A percentile compares a stretch with the other conserved stretches of the same genome.
Evolutionary conservation across 805 yeast genomes (phyloP).

Genomic region (Kodamaea hsintzibuensis): DNA sequence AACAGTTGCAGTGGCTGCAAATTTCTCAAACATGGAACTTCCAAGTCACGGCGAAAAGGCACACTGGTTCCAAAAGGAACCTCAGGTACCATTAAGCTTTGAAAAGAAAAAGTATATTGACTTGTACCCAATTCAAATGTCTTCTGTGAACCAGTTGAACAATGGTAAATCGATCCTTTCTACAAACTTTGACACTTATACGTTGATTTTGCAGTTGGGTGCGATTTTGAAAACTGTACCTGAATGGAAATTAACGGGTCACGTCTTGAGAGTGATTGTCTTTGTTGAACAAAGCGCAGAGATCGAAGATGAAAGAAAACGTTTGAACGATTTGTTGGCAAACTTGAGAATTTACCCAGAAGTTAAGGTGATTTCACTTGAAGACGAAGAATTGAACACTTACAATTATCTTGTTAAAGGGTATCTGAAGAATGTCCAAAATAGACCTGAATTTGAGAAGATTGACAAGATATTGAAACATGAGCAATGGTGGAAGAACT

Average conservation of each 20-base stretch:
- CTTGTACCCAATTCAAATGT: slow-evolving; percentile 95
- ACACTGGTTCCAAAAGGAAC: slow-evolving; percentile 10
- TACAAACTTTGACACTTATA: slow-evolving; percentile 94
- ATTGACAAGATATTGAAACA: slow-evolving; percentile 52
- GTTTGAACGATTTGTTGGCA: slow-evolving; percentile 64
- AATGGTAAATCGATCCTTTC: slow-evolving; percentile 71
- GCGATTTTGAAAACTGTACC: slow-evolving; percentile 92
- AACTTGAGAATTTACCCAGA: slow-evolving; percentile 85
- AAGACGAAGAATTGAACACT: slow-evolving; percentile 51
- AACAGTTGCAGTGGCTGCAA: slow-evolving; percentile 92
- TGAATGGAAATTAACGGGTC: slow-evolving; percentile 76
- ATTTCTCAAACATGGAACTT: slow-evolving; percentile 66
- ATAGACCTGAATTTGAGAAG: slow-evolving; percentile 31
- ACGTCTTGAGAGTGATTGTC: slow-evolving; percentile 75
- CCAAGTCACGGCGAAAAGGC: slow-evolving; percentile 48
- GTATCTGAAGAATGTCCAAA: slow-evolving; percentile 33
- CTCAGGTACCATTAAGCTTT: slow-evolving; percentile 4
- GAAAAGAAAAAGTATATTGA: slow-evolving; percentile 64
- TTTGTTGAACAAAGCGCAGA: slow-evolving; percentile 82
- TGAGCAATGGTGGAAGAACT: slow-evolving; percentile 88
- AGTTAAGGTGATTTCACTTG: slow-evolving; percentile 71
- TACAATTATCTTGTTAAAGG: slow-evolving; percentile 84
- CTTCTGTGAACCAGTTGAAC: slow-evolving; percentile 69
- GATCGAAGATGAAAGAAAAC: slow-evolving; percentile 62
- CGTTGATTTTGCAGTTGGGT: slow-evolving; percentile 89